Evolutionary conservation across 176 grass and related monocot genomes (phyloP), one percentile per base, ranked within the genome.

Genomic region (Thalia dealbata): DNA sequence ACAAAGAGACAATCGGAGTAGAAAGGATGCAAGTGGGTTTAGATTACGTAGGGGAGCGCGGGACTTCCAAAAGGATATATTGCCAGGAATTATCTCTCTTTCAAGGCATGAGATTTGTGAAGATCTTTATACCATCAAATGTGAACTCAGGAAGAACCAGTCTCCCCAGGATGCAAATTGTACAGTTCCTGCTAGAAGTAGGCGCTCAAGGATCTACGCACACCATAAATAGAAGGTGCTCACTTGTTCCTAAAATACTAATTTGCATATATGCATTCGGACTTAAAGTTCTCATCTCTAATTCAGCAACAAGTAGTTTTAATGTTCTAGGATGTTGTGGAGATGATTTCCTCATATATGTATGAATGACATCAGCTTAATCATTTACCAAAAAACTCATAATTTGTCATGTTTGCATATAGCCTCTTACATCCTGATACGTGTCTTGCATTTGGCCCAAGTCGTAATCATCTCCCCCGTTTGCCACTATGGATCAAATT

Each of bases 81-180:
- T 99, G 24, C 95, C 95, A 24, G 87, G 95, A 13, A 79, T 99
- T 9, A 74, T 96, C 58, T 83, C 90, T 54, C 83, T 99, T 23
- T 81, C 85, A n/a, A 91, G 83, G 78, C 85, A 91, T 4, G 90
- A 99, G 69, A 93, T 99, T 78, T 93, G 95, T 0, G 87, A 99
- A 28, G 95, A 99, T 73, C 45, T 99, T 64, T 72, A 99, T 19
- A 61, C 79, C 24, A 99, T 99, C 64, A 90, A 85, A 14, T 88
- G 88, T 62, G 87, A 91, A 14, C 81, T 86, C 51, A 88, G 85
- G 79, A 96, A 92, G 70, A 87, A 76, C 38, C 75, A 85, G 45
- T 74, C 76, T 12, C 78, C 42, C 19, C 46, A 60, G 1, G 64
- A 75, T 41, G 74, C 83, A 35, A 78, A 83, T 26, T 79, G 69